Evolutionary conservation across 2,329 filamentous ascomycete species (phyloP).

Genomic region (Dothideomycetidae sp.): DNA sequence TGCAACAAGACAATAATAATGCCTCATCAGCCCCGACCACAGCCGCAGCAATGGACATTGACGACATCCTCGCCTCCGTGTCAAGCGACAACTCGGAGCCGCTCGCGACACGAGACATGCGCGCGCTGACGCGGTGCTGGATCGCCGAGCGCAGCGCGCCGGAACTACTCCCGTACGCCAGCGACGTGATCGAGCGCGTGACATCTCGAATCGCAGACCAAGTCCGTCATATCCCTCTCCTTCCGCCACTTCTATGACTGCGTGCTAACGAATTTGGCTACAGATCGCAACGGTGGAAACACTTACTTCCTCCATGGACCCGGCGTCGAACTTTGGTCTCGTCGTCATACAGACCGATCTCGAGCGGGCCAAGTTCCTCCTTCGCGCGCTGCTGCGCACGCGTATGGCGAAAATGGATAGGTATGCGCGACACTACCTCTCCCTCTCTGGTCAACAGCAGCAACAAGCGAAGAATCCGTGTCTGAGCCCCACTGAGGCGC

Average conservation of each 20-base stretch:
- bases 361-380: slow-evolving; percentile 81
- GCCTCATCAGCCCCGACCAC: neutral
- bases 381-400: slow-evolving; percentile 67
- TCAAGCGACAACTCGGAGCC: slow-evolving; percentile 34
- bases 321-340: slow-evolving; percentile 80
- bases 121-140: slow-evolving; percentile 83
- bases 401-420: slow-evolving; percentile 68
- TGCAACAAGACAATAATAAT: neutral
- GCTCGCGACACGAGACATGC: slow-evolving; percentile 56
- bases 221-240: slow-evolving; percentile 36
- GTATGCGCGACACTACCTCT: slow-evolving; percentile 17
- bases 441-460: slow-evolving; percentile 13
- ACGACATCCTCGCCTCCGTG: slow-evolving; percentile 39
- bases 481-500: slow-evolving; percentile 54
- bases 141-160: slow-evolving; percentile 80
- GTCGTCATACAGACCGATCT: slow-evolving; percentile 95
- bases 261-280: neutral
- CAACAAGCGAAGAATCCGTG: neutral
- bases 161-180: slow-evolving; percentile 69
- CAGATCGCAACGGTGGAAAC: slow-evolving; percentile 37
- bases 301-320: slow-evolving; percentile 71
- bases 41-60: slow-evolving; percentile 30
- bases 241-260: slow-evolving; percentile 26
- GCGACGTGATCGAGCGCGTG: slow-evolving; percentile 66
- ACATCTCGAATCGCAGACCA: slow-evolving; percentile 39